Evolutionary conservation across 306 rosid species (phyloP), one percentile per base, ranked within the genome.

Genomic region (Hippophae tibetana): DNA sequence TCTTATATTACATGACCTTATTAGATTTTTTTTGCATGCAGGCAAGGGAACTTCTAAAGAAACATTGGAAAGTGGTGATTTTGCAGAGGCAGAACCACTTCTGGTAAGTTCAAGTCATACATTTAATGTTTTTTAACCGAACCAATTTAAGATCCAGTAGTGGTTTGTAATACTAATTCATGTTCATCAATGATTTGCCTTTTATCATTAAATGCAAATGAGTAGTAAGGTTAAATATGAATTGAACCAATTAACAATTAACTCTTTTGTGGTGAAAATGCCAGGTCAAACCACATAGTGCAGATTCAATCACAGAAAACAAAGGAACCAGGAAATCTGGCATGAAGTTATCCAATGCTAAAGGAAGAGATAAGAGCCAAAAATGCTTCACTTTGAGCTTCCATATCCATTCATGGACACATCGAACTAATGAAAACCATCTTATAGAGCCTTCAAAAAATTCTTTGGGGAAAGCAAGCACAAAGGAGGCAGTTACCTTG

Each of bases 31-130:
- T 9, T 52, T 62, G 46, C 23, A 43, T 72, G 58, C 18, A 80
- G 86, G 66, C 58, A 60, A 71, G 62, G 69, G 58, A 57, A 55
- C 51, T 67, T 13, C 65, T 42, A 60, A 61, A 67, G 8, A 46
- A n/a, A 61, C 5, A 52, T 26, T 47, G 54, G 25, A 69, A 5
- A 56, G 8, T 44, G 31, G 13, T 31, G 67, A 74, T 8, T 7
- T 7, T 23, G 45, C 69, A 43, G 94, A 69, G 58, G 67, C 71
- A 52, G 76, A 90, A 72, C 54, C 73, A 23, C 56, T 67, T 45
- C 66, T 46, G 71, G 95, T 86, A 63, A 68, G 80, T 74, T 67
- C 61, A 43, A 46, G 60, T 42, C n/a, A 6, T 18, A 18, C 23
- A 18, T 18, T 14, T 12, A 12, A 54, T 61, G 50, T 27, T 54